Percentiles rank a stretch among this genome's conserved stretches.
Conservation (phyloP, 2,329 filamentous ascomycete species). For the Colletotrichum sidae region DNA sequence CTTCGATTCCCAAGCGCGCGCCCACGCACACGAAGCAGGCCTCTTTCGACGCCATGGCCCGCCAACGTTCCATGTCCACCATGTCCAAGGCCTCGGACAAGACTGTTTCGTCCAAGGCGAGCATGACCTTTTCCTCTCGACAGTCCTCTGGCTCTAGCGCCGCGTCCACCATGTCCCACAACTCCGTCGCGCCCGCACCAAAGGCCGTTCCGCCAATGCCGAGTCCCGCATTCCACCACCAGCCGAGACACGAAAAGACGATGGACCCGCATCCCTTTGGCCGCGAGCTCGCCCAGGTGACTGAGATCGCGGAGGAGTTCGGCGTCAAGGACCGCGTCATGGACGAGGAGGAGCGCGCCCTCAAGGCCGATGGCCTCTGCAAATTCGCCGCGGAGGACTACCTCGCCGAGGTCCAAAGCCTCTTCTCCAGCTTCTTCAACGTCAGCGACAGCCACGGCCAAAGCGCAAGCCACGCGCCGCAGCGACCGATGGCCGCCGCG, state of each 20-base stretch:
- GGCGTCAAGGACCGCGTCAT: conserved; percentile 70
- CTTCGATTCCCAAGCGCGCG: conserved; percentile 80
- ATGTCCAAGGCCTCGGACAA: conserved; percentile 65
- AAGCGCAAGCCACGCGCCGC: conserved; percentile 40
- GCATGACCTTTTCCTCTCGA: conserved; percentile 64
- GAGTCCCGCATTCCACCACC: conserved; percentile 45
- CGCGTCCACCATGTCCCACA: conserved; percentile 60
- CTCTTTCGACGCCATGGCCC: conserved; percentile 78
- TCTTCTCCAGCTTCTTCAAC: conserved; percentile 72
- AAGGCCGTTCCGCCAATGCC: conserved; percentile 46
- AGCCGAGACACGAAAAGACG: conserved; percentile 46
- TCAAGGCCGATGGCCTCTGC: conserved; percentile 76
- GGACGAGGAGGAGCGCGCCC: conserved; percentile 79
- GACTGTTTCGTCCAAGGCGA: conserved; percentile 67
- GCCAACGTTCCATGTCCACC: conserved; percentile 71
- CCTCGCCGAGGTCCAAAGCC: conserved; percentile 78
- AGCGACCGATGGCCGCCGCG: conserved; percentile 47
- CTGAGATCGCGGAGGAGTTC: conserved; percentile 92
- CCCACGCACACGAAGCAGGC: conserved; percentile 91
- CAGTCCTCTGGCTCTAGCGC: conserved; percentile 68
- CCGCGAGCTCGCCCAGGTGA: conserved; percentile 89
- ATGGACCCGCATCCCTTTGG: conserved; percentile 79
- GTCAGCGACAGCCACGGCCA: conserved; percentile 42
- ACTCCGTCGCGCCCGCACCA: conserved; percentile 45
- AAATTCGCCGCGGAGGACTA: conserved; percentile 87